Conservation (phyloP, 805 yeast genomes). For the Maudiozyma turicensis region DNA sequence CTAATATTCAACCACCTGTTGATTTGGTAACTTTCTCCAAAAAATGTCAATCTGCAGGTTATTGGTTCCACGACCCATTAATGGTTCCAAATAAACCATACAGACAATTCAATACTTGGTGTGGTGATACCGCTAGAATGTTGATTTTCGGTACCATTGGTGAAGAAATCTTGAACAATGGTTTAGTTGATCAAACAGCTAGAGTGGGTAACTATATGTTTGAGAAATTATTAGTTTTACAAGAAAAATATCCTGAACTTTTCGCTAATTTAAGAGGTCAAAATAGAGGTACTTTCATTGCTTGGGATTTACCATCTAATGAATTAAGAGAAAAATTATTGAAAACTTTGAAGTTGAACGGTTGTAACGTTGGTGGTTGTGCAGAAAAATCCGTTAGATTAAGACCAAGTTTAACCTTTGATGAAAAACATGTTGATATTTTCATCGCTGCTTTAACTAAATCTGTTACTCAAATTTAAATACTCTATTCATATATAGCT, state of each 20-base stretch:
- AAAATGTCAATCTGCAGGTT: constrained; percentile 67
- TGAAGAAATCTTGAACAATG: constrained; percentile 41
- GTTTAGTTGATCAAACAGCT: constrained; percentile 39
- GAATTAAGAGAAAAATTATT: constrained; percentile 40
- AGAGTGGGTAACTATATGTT: constrained; percentile 48
- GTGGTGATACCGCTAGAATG: constrained; percentile 66
- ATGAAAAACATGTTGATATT: constrained; percentile 50
- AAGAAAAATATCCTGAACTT: constrained; percentile 33
- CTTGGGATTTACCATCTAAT: constrained; percentile 45
- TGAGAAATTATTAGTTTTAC: constrained; percentile 30
- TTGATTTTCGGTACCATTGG: constrained; percentile 52
- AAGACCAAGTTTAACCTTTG: constrained; percentile 58
- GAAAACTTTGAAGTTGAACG: constrained; percentile 37
- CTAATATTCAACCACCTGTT: constrained; percentile 50
- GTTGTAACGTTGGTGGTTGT: constrained; percentile 63
- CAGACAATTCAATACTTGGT: constrained; percentile 72
- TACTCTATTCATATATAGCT: constrained; percentile 6
- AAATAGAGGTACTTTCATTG: constrained; percentile 54
- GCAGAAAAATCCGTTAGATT: constrained; percentile 50
- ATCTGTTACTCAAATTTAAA: constrained; percentile 16
- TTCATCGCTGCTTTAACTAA: constrained; percentile 35
- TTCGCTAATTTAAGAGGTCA: constrained; percentile 51
- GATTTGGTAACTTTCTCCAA: constrained; percentile 65
- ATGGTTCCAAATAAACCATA: constrained; percentile 52
- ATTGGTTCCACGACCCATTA: constrained; percentile 49